Evolutionary conservation across 1,139 yeast species (phyloP).

Genomic region (Lizanozyma gosingica): DNA sequence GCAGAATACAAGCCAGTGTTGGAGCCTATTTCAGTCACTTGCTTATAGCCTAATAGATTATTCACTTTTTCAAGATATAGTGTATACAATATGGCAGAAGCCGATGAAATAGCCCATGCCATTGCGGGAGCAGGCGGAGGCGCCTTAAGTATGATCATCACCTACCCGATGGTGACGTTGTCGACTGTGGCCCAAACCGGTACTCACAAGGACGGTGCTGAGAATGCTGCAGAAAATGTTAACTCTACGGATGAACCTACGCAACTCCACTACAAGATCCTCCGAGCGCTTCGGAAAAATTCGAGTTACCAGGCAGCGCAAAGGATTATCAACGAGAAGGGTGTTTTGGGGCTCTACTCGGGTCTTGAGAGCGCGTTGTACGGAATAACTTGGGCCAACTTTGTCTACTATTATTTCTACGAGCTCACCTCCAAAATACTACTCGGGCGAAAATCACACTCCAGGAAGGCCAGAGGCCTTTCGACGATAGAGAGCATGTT

Average conservation of each 20-base stretch:
- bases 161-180: constrained; percentile 78
- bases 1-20: too few relatives aligned
- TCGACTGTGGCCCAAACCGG: constrained; percentile 78
- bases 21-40: too few relatives aligned
- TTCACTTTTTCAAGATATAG: too few relatives aligned
- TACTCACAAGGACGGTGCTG: constrained; percentile 25
- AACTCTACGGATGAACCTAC: constrained; percentile 3
- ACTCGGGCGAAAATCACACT: constrained; percentile 23
- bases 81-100: too few relatives aligned
- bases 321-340: constrained; percentile 51
- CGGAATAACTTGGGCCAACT: constrained; percentile 81
- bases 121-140: constrained; percentile 93
- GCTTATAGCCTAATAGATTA: too few relatives aligned
- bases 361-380: constrained; percentile 84
- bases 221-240: constrained; percentile 9
- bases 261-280: constrained; percentile 13
- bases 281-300: constrained; percentile 13
- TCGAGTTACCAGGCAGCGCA: constrained; percentile 27
- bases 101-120: constrained; percentile 68
- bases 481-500: constrained; percentile 64
- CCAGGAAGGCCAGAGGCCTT: constrained; percentile 32
- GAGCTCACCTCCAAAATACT: constrained; percentile 58
- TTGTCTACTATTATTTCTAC: constrained; percentile 84
- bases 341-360: constrained; percentile 65
- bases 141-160: constrained; percentile 72